Conservation (phyloP, 129 eudicot genomes). For the Flaveria linearis region DNA sequence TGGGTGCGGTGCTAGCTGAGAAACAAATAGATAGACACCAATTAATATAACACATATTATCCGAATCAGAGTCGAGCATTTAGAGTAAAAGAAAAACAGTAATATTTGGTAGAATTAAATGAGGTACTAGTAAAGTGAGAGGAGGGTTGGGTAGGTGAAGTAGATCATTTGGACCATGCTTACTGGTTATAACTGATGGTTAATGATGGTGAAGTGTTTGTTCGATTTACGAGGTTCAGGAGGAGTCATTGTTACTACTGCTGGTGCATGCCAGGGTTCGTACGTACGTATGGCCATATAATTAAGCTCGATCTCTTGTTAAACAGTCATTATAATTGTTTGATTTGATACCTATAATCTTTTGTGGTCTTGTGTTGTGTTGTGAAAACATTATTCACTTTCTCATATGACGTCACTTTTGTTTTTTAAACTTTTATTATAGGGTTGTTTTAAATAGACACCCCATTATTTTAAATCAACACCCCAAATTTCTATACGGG, state of each 20-base stretch:
- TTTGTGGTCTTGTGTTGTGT: slow-evolving; percentile 5
- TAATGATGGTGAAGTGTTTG: slow-evolving; percentile 13
- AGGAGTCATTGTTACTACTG: slow-evolving; percentile 14
- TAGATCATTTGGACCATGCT: slow-evolving; percentile 10
- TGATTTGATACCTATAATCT: slow-evolving; percentile 36
- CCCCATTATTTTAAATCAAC: too few species aligned
- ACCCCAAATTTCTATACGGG: too few species aligned
- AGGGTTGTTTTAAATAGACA: too few species aligned
- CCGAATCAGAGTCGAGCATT: too few species aligned
- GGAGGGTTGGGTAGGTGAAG: slow-evolving; percentile 22
- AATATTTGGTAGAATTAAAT: neutral
- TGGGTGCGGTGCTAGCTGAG: too few species aligned
- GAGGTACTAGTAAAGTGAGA: slow-evolving; percentile 19
- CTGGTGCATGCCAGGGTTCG: slow-evolving; percentile 22
- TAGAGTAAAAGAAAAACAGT: neutral
- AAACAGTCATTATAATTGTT: slow-evolving; percentile 28
- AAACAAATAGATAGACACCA: too few species aligned
- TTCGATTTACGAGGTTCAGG: slow-evolving; percentile 44
- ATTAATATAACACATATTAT: too few species aligned
- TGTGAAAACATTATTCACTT: slow-evolving; percentile 7
- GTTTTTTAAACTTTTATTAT: neutral
- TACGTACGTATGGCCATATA: slow-evolving; percentile 3
- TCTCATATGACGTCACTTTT: slow-evolving; percentile 26
- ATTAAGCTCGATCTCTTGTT: slow-evolving; percentile 5
- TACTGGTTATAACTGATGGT: slow-evolving; percentile 33